Evolutionary conservation across 2,329 filamentous ascomycete species (phyloP).

Genomic region (Sporothrix sp.): DNA sequence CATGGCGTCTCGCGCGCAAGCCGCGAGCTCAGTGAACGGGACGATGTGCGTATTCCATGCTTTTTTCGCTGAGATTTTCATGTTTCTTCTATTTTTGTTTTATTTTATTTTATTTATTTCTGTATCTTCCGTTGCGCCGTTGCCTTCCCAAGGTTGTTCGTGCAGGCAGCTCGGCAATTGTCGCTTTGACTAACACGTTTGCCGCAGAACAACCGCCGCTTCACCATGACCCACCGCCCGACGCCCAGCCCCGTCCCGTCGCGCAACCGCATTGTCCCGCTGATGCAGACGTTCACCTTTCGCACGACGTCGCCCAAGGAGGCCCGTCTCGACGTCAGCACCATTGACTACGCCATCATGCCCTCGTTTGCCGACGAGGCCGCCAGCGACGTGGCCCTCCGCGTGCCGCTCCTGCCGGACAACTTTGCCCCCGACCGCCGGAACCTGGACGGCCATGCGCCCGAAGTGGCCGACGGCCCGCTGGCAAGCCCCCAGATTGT

Average conservation of each 20-base stretch:
- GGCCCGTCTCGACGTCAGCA: constrained; percentile 24
- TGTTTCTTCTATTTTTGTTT: not conserved
- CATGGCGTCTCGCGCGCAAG: constrained; percentile 34
- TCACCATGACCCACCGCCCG: constrained; percentile 40
- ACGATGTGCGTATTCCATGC: constrained; percentile 29
- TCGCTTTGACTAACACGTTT: not conserved
- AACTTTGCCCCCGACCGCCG: constrained; percentile 40
- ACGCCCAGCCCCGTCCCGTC: constrained; percentile 33
- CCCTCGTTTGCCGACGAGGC: constrained; percentile 28
- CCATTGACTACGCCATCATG: constrained; percentile 45
- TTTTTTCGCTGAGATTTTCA: not conserved
- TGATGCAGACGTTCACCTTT: constrained; percentile 60
- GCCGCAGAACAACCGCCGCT: constrained; percentile 25
- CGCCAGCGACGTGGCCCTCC: constrained; percentile 29
- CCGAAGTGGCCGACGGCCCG: constrained; percentile 34
- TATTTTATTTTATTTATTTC: not conserved
- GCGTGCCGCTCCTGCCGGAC: constrained; percentile 52
- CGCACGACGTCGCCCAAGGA: constrained; percentile 35
- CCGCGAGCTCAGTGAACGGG: constrained; percentile 34
- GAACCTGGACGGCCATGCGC: constrained; percentile 31
- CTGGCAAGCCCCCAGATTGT: constrained; percentile 37
- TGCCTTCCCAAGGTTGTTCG: not conserved
- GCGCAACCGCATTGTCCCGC: constrained; percentile 38
- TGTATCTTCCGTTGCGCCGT: no score
- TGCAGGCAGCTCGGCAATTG: not conserved